phyloP scores from a whole-genome alignment of 1,284 basidiomycete genomes.

The Cryptococcus sp. region DNA sequence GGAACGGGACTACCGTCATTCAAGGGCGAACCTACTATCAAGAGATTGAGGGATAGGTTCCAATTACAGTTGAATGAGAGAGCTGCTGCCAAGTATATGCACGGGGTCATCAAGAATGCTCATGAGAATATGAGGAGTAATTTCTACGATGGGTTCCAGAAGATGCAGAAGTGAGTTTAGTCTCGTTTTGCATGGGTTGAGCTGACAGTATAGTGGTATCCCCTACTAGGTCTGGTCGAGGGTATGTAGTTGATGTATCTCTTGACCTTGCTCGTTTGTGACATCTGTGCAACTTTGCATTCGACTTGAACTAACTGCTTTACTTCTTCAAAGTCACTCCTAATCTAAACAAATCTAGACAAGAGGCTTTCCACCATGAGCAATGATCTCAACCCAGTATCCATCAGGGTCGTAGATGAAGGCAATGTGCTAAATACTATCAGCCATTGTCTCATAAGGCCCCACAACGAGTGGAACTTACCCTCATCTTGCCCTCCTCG shows the following conservation, averaged over 20 bases:
- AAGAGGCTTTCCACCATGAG: conserved; percentile 14
- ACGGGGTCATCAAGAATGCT: conserved; percentile 81
- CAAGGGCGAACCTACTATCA: conserved; percentile 91
- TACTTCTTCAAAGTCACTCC: neutral
- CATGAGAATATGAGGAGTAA: conserved; percentile 89
- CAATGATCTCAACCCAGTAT: conserved; percentile 56
- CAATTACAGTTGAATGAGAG: conserved; percentile 75
- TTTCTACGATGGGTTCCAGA: conserved; percentile 78
- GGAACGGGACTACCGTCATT: conserved; percentile 92
- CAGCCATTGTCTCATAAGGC: neutral
- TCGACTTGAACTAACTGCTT: neutral
- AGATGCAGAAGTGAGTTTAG: conserved; percentile 44
- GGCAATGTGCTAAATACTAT: conserved; percentile 50
- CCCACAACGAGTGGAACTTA: conserved; percentile 50
- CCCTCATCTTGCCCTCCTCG: conserved; percentile 77
- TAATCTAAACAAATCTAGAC: neutral
- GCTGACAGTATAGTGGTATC: conserved; percentile 23
- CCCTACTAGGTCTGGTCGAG: conserved; percentile 19
- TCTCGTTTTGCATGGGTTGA: neutral
- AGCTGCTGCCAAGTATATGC: conserved; percentile 89
- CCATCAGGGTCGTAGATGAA: conserved; percentile 87
- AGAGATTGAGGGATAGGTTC: conserved; percentile 81
- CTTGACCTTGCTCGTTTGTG: neutral
- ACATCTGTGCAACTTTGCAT: neutral
- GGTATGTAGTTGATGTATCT: neutral